These are phyloP conservation scores for Rubroshorea leprosula DNA, from an alignment of 345 rosid genomes.

Conservation along the genomic window DNA sequence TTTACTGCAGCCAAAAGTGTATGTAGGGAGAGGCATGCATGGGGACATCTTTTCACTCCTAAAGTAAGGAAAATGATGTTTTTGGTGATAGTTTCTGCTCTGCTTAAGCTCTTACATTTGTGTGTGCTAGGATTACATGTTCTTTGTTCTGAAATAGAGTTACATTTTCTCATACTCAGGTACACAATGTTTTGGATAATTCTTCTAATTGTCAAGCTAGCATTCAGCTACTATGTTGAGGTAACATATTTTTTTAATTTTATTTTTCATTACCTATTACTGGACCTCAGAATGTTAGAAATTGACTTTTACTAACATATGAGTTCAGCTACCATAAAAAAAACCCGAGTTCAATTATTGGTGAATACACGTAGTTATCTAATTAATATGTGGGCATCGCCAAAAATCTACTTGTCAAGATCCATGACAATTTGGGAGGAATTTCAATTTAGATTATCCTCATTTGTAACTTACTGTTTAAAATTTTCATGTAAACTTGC, in stretches of 20 bases:
- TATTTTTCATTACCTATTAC: background rate
- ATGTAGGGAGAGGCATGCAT: slow-evolving; percentile 97
- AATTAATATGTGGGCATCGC: too few relatives aligned
- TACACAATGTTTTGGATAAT: slow-evolving; percentile 59
- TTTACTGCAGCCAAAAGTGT: slow-evolving; percentile 71
- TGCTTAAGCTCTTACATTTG: background rate
- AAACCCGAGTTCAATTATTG: too few relatives aligned
- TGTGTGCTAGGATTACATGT: background rate
- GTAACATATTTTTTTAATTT: slow-evolving; percentile 24
- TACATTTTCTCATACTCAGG: slow-evolving; percentile 22
- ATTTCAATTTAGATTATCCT: too few relatives aligned
- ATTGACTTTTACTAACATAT: background rate
- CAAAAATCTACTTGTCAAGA: too few relatives aligned
- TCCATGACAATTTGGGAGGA: too few relatives aligned
- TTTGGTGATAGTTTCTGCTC: background rate
- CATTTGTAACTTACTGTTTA: too few relatives aligned
- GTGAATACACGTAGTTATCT: too few relatives aligned
- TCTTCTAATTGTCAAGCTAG: slow-evolving; percentile 42
- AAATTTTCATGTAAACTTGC: too few relatives aligned
- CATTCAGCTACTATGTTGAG: slow-evolving; percentile 56
- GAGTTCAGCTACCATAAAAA: too few relatives aligned
- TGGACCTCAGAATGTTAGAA: background rate
- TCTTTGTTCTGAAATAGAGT: background rate
- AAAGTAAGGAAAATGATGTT: slow-evolving; percentile 52
- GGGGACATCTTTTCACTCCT: slow-evolving; percentile 76